Evolutionary conservation across 2,329 filamentous ascomycete species (phyloP).

Genomic region (Alternaria hordeiaustralica): DNA sequence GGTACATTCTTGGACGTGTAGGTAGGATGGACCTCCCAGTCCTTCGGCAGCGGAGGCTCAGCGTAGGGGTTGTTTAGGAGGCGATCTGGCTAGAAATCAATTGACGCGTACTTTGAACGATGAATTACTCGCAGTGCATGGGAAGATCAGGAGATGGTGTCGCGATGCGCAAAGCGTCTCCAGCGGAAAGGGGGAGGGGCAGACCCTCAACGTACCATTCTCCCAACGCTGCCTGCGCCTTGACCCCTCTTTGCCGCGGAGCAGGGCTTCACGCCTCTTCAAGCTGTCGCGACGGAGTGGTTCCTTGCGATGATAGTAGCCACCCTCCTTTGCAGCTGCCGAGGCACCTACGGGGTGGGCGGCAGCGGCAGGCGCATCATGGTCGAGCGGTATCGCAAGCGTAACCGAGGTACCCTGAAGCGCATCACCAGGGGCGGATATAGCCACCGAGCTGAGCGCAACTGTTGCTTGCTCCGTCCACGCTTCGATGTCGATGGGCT

Average conservation of each 20-base stretch:
- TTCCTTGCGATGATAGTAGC: constrained; percentile 60
- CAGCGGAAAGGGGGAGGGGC: constrained; percentile 11
- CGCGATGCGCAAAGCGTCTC: constrained; percentile 13
- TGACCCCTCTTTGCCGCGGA: constrained; percentile 91
- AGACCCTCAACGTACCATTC: constrained; percentile 68
- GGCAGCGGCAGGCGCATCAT: constrained; percentile 32
- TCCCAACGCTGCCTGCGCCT: constrained; percentile 90
- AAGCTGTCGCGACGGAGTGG: constrained; percentile 66
- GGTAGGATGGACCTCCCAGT: constrained; percentile 85
- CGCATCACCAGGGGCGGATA: constrained; percentile 41
- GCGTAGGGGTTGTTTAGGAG: constrained; percentile 86
- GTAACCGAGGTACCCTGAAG: constrained; percentile 64
- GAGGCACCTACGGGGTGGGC: constrained; percentile 36
- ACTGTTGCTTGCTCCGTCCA: constrained; percentile 57
- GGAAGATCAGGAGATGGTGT: not conserved
- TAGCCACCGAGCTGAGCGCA: constrained; percentile 49
- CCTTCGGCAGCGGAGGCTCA: constrained; percentile 78
- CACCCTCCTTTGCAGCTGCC: constrained; percentile 51
- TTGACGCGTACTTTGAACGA: not conserved
- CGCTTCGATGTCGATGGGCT: constrained; percentile 53
- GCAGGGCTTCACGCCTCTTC: constrained; percentile 73
- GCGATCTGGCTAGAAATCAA: constrained; percentile 65
- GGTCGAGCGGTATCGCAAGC: constrained; percentile 79
- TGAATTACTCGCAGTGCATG: not conserved
- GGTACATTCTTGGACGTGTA: constrained; percentile 79